phyloP scores from a whole-genome alignment of 495 filamentous ascomycete genomes.

The Penicillium bovifimosum region DNA sequence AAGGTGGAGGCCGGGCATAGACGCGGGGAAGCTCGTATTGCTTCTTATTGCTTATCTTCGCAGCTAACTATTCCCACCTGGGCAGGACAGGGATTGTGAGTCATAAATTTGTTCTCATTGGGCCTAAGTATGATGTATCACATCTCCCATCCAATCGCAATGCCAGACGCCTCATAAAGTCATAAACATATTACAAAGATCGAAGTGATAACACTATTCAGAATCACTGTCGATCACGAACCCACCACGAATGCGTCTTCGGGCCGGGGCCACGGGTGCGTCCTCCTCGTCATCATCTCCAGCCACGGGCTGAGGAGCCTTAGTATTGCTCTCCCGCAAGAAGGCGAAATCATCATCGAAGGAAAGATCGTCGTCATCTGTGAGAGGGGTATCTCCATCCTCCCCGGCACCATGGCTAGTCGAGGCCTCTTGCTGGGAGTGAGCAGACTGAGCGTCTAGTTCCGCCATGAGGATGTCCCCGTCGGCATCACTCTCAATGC shows the following conservation, averaged over 20 bases:
- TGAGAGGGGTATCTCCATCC: conserved; percentile 27
- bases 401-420: conserved; percentile 17
- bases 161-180: conserved; percentile 30
- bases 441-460: conserved; percentile 17
- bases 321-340: conserved; percentile 20
- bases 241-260: conserved; percentile 39
- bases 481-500: conserved; percentile 25
- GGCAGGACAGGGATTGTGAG: neutral
- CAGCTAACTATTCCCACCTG: neutral
- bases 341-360: conserved; percentile 39
- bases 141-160: conserved; percentile 8
- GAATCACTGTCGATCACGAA: conserved; percentile 51
- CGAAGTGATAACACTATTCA: conserved; percentile 24
- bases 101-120: conserved; percentile 4
- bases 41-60: neutral
- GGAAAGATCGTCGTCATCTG: conserved; percentile 30
- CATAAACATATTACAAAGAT: conserved; percentile 15
- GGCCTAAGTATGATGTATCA: conserved; percentile 10
- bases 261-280: conserved; percentile 23
- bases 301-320: conserved; percentile 4
- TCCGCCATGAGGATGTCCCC: conserved; percentile 37
- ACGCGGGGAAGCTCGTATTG: conserved; percentile 1
- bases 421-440: conserved; percentile 15
- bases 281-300: conserved; percentile 28
- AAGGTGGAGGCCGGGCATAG: neutral